Conservation (phyloP, 2,329 filamentous ascomycete genomes). For the Colletotrichum euphorbiae region DNA sequence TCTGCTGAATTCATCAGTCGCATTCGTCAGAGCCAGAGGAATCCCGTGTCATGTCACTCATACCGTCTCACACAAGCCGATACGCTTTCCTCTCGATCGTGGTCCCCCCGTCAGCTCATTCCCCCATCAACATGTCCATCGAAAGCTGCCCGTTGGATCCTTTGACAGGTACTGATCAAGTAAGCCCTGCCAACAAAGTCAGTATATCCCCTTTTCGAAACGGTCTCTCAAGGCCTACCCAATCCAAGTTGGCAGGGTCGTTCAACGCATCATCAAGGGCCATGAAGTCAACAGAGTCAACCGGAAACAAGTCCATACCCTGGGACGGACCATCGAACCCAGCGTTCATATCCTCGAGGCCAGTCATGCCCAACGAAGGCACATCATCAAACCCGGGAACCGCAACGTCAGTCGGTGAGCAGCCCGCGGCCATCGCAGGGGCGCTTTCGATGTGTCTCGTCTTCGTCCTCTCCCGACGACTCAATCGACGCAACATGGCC, state of each 20-base stretch:
- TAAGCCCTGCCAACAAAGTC: slow-evolving; percentile 41
- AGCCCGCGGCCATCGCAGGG: slow-evolving; percentile 1
- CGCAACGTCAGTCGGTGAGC: slow-evolving; percentile 38
- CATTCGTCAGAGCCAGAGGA: no score
- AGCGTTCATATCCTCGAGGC: not conserved
- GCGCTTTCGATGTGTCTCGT: not conserved
- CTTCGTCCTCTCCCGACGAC: not conserved
- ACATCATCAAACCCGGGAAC: slow-evolving; percentile 25
- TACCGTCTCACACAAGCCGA: no score
- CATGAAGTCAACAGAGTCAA: slow-evolving; percentile 49
- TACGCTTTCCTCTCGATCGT: no score
- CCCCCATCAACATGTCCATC: slow-evolving; percentile 9
- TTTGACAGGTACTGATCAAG: slow-evolving; percentile 46
- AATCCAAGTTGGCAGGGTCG: slow-evolving; percentile 51
- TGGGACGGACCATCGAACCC: not conserved
- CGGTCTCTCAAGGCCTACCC: slow-evolving; percentile 48
- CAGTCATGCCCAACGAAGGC: not conserved
- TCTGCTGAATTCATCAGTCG: not conserved
- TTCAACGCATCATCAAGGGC: slow-evolving; percentile 53
- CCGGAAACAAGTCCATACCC: slow-evolving; percentile 30
- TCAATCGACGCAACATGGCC: slow-evolving; percentile 50
- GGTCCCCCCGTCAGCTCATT: no score
- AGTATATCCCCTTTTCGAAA: not conserved
- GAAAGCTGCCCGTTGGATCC: slow-evolving; percentile 18
- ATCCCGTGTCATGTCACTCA: no score